Evolutionary conservation across 129 eudicot species (phyloP).

Genomic region (Flaveria sonorensis): DNA sequence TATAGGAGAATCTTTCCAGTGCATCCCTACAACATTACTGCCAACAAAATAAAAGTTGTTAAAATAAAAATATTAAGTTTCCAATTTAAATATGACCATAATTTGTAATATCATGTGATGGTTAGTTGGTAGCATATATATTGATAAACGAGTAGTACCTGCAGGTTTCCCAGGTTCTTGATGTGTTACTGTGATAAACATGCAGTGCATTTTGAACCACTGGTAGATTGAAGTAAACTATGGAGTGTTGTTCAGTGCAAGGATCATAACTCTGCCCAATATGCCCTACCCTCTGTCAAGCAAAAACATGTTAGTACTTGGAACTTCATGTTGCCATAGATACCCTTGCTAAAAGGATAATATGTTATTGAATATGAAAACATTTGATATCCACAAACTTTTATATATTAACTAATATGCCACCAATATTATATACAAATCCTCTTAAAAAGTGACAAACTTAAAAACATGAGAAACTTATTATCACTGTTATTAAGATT

Average conservation of each 20-base stretch:
- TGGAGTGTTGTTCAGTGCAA: slow-evolving; percentile 89
- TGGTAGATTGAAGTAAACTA: slow-evolving; percentile 72
- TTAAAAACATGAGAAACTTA: neutral
- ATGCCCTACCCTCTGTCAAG: slow-evolving; percentile 59
- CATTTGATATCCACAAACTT: neutral
- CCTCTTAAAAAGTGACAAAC: neutral
- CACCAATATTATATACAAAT: neutral
- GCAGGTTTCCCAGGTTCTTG: slow-evolving; percentile 83
- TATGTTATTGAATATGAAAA: neutral
- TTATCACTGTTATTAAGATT: neutral
- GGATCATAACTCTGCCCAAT: slow-evolving; percentile 83
- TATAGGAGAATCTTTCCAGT: slow-evolving; percentile 84
- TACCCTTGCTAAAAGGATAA: neutral
- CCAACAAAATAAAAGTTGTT: slow-evolving; percentile 23
- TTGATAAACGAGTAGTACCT: slow-evolving; percentile 45
- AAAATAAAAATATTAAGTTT: neutral
- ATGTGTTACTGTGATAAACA: slow-evolving; percentile 46
- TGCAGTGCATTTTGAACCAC: slow-evolving; percentile 96
- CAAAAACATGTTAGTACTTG: neutral
- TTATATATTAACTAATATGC: neutral
- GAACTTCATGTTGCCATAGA: neutral
- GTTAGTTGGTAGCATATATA: neutral
- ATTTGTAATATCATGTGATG: neutral
- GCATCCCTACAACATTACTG: slow-evolving; percentile 50
- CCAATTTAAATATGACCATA: neutral